phyloP scores from a whole-genome alignment of 441 rosid species.

The Pelargonium australe region DNA sequence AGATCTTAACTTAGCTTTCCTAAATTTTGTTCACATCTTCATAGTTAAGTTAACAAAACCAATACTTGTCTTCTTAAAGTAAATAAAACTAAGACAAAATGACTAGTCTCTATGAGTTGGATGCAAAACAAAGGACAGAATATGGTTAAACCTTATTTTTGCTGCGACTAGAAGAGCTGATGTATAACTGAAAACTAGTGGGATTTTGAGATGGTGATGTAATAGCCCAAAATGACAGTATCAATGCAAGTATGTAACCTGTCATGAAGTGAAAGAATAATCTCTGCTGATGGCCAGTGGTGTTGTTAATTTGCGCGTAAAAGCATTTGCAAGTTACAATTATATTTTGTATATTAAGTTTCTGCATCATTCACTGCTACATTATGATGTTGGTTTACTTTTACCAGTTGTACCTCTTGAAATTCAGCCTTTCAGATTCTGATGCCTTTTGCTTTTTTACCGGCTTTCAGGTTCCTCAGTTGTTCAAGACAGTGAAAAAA shows the following conservation, averaged over 20 bases:
- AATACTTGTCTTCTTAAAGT: not conserved
- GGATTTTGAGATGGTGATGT: no score
- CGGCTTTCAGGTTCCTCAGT: slow-evolving; percentile 29
- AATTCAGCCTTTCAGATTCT: not conserved
- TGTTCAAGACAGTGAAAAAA: slow-evolving; percentile 25
- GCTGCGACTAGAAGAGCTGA: not conserved
- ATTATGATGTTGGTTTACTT: not conserved
- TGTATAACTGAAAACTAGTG: not conserved
- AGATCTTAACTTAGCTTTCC: no score
- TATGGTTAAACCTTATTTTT: not conserved
- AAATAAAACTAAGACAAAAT: not conserved
- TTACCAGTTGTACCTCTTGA: not conserved
- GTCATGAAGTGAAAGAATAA: no score
- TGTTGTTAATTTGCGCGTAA: not conserved
- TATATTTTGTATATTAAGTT: not conserved
- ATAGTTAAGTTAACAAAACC: no score
- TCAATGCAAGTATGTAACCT: no score
- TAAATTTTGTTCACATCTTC: no score
- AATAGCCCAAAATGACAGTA: no score
- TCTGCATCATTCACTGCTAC: not conserved
- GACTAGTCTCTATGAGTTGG: not conserved
- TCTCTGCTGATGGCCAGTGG: not conserved
- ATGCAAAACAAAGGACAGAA: not conserved
- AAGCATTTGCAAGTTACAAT: not conserved
- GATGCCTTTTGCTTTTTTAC: slow-evolving; percentile 2